These are phyloP conservation scores for Tricholoma hemisulphureum DNA, from an alignment of 768 basidiomycete genomes.

Conservation along the genomic window DNA sequence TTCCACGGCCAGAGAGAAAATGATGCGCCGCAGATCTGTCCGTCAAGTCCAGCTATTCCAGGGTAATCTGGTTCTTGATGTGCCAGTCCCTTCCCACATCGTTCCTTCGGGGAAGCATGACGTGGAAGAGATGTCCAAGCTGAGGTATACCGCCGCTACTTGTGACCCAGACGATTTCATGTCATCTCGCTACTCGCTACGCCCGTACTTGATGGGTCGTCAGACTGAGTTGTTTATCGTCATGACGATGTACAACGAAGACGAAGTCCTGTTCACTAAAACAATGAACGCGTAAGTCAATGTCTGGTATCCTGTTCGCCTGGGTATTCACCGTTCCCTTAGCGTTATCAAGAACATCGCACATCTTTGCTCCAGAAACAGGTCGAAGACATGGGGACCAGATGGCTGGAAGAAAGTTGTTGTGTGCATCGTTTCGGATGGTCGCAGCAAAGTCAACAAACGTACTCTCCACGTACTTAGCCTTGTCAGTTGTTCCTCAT, in stretches of 20 bases:
- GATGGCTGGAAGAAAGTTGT: slow-evolving; percentile 91
- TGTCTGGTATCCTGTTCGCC: not conserved
- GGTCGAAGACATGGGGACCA: slow-evolving; percentile 81
- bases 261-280: slow-evolving; percentile 70
- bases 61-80: slow-evolving; percentile 84
- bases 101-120: slow-evolving; percentile 62
- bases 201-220: slow-evolving; percentile 76
- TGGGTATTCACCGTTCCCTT: slow-evolving; percentile 9
- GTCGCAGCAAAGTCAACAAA: slow-evolving; percentile 84
- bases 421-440: slow-evolving; percentile 85
- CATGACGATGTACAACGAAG: slow-evolving; percentile 97
- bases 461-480: slow-evolving; percentile 87
- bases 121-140: slow-evolving; percentile 75
- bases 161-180: slow-evolving; percentile 90
- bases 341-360: slow-evolving; percentile 87
- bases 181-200: slow-evolving; percentile 70
- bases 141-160: slow-evolving; percentile 86
- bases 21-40: slow-evolving; percentile 78
- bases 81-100: slow-evolving; percentile 76
- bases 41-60: slow-evolving; percentile 77
- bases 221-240: slow-evolving; percentile 92
- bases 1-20: slow-evolving; percentile 69
- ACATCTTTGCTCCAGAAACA: slow-evolving; percentile 66
- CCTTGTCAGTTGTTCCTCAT: slow-evolving; percentile 46
- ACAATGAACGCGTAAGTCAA: slow-evolving; percentile 80